phyloP scores from a whole-genome alignment of 179 eudicot genomes.

The Vitellaria paradoxa region DNA sequence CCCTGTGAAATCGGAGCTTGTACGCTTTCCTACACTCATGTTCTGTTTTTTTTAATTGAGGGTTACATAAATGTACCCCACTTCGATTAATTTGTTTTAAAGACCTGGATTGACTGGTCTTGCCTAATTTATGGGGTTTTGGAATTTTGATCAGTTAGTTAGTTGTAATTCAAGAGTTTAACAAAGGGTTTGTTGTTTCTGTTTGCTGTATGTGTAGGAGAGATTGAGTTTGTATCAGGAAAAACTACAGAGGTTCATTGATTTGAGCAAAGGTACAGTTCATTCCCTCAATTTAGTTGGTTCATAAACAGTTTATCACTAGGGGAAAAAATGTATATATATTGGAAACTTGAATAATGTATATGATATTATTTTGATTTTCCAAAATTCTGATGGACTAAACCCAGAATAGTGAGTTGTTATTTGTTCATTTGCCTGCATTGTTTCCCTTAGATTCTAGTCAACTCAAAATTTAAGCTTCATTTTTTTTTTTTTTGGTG shows the following conservation, averaged over 20 bases:
- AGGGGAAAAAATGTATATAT: not conserved
- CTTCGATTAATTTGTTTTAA: not conserved
- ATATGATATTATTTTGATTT: not conserved
- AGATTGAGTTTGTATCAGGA: slow-evolving; percentile 72
- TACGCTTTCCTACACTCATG: slow-evolving; percentile 18
- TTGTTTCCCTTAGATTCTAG: not conserved
- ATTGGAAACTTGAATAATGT: not conserved
- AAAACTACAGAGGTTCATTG: slow-evolving; percentile 59
- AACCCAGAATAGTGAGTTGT: not conserved
- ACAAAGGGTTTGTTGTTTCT: not conserved
- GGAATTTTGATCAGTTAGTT: not conserved
- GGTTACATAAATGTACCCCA: not conserved
- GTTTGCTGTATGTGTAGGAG: slow-evolving; percentile 48
- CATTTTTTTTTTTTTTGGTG: not conserved
- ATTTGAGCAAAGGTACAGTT: slow-evolving; percentile 67
- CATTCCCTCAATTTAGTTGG: not conserved
- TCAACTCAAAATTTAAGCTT: not conserved
- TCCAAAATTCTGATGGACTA: not conserved
- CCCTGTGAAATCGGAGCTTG: slow-evolving; percentile 68
- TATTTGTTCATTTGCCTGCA: not conserved
- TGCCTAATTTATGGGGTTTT: not conserved
- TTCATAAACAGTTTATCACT: not conserved
- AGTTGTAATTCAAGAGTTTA: not conserved
- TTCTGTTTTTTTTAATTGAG: not conserved
- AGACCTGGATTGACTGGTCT: not conserved